Evolutionary conservation across 306 rosid species (phyloP).

Genomic region (Casuarina equisetifolia): DNA sequence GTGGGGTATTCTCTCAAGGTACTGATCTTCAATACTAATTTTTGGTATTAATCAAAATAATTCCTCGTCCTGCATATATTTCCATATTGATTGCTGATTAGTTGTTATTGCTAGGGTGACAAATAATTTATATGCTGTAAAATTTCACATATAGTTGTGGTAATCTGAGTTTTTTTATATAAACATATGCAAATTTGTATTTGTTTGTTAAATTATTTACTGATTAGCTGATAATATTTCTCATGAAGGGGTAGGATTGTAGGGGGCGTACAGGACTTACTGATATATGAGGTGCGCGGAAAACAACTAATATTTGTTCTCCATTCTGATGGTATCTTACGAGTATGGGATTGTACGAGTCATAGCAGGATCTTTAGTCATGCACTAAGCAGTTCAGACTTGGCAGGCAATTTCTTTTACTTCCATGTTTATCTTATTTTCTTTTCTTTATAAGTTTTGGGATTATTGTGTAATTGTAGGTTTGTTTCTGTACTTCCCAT

Average conservation of each 20-base stretch:
- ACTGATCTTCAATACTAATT: not conserved
- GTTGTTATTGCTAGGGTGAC: not conserved
- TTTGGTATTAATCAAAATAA: not conserved
- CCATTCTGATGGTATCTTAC: slow-evolving; percentile 73
- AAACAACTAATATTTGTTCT: slow-evolving; percentile 76
- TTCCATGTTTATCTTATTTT: not conserved
- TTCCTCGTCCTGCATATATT: not conserved
- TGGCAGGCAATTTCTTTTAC: slow-evolving; percentile 55
- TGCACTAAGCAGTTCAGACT: slow-evolving; percentile 41
- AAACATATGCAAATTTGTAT: not conserved
- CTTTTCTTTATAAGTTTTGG: not conserved
- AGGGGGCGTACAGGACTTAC: slow-evolving; percentile 77
- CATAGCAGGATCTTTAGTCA: slow-evolving; percentile 60
- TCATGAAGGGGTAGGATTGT: slow-evolving; percentile 71
- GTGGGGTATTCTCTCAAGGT: slow-evolving; percentile 93
- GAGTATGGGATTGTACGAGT: slow-evolving; percentile 78
- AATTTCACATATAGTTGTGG: not conserved
- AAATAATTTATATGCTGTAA: not conserved
- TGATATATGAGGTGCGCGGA: slow-evolving; percentile 53
- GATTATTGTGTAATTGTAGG: slow-evolving; percentile 9
- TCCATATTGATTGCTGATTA: not conserved
- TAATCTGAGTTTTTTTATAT: not conserved
- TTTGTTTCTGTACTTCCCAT: slow-evolving; percentile 12
- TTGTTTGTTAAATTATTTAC: slow-evolving; percentile 1
- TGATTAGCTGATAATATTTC: slow-evolving; percentile 26